Conservation (phyloP, 306 rosid genomes). For the Hippophae tibetana region DNA sequence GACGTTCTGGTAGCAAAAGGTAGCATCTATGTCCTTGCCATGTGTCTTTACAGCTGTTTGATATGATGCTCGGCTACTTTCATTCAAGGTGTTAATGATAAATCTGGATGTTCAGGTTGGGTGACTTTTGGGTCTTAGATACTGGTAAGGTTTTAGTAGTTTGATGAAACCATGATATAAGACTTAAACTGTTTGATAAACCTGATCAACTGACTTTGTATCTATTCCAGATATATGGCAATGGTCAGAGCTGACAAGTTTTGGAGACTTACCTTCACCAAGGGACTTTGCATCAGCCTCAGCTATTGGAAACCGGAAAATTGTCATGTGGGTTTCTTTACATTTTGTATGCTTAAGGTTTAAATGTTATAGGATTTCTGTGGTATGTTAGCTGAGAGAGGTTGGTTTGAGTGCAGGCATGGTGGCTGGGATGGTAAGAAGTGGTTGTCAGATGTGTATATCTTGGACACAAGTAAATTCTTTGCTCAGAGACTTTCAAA, state of each 20-base stretch:
- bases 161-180: slow-evolving; percentile 1
- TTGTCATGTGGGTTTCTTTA: slow-evolving; percentile 59
- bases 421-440: slow-evolving; percentile 99
- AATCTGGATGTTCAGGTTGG: slow-evolving; percentile 57
- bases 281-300: slow-evolving; percentile 94
- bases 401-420: slow-evolving; percentile 48
- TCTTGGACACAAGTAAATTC: slow-evolving; percentile 79
- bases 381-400: slow-evolving; percentile 7
- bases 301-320: slow-evolving; percentile 79
- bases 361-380: slow-evolving; percentile 10
- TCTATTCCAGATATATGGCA: slow-evolving; percentile 83
- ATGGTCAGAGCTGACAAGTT: slow-evolving; percentile 92
- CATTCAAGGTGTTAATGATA: slow-evolving; percentile 7
- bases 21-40: slow-evolving; percentile 14
- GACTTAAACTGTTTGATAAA: slow-evolving; percentile 1
- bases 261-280: slow-evolving; percentile 89
- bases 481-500: slow-evolving; percentile 12
- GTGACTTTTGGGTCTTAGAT: slow-evolving; percentile 98
- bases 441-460: slow-evolving; percentile 91
- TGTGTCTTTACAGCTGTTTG: slow-evolving; percentile 4
- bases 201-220: slow-evolving; percentile 15
- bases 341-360: background rate
- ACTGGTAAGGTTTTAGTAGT: slow-evolving; percentile 46
- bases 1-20: slow-evolving; percentile 80
- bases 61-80: background rate